Percentiles rank a stretch among this genome's conserved stretches.
These are phyloP conservation scores for Trapa bicornis DNA, from an alignment of 345 rosid genomes.

Conservation along the genomic window DNA sequence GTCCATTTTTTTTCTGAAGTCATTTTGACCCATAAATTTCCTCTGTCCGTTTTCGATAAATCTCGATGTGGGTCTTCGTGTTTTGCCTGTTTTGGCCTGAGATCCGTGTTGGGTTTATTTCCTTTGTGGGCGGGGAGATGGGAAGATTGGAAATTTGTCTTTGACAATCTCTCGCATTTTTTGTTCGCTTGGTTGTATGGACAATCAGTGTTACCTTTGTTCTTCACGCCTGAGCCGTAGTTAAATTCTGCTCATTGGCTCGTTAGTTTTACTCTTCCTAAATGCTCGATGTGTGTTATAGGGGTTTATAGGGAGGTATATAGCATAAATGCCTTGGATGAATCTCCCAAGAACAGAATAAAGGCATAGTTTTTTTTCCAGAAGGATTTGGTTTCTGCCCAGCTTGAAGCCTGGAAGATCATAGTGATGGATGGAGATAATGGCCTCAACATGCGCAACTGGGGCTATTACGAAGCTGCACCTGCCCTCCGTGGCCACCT, in stretches of 20 bases:
- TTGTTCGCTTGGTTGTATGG: constrained; percentile 4
- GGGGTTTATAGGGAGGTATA: constrained; percentile 6
- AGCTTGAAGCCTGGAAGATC: not conserved
- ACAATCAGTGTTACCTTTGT: constrained; percentile 1
- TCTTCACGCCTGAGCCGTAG: not conserved
- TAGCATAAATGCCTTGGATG: constrained; percentile 7
- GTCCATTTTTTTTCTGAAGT: not conserved
- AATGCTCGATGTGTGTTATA: constrained; percentile 5
- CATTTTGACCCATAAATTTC: constrained; percentile 1
- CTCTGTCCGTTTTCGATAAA: not conserved
- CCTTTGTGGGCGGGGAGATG: constrained; percentile 11
- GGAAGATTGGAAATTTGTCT: constrained; percentile 3
- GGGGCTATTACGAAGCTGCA: constrained; percentile 25
- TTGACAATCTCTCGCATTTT: constrained; percentile 8
- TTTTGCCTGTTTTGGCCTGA: constrained; percentile 5
- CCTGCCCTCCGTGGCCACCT: constrained; percentile 15
- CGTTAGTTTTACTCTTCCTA: not conserved
- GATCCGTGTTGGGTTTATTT: constrained; percentile 11
- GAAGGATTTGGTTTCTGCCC: not conserved
- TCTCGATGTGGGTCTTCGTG: constrained; percentile 6
- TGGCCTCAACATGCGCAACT: constrained; percentile 18
- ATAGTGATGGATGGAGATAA: constrained; percentile 18
- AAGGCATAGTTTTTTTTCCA: not conserved
- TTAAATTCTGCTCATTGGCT: not conserved
- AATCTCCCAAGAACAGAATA: constrained; percentile 4